Conservation (phyloP, 306 rosid genomes). For the Sicyos baderoa region DNA sequence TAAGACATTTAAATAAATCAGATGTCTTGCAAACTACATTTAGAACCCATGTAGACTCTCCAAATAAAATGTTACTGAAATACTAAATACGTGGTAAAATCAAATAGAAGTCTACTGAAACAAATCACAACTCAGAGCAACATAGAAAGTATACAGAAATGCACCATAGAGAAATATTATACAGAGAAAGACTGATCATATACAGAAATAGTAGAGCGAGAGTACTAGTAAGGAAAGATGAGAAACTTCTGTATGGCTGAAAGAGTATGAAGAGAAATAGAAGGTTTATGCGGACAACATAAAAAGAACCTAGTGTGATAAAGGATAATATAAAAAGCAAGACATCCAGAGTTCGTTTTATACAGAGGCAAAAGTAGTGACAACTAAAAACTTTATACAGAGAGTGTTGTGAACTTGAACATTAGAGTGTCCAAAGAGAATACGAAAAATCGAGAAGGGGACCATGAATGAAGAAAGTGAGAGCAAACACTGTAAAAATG, state of each 20-base stretch:
- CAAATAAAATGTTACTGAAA: background rate
- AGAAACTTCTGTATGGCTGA: background rate
- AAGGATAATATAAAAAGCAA: background rate
- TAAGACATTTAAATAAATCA: background rate
- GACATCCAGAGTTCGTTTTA: background rate
- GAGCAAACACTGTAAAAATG: background rate
- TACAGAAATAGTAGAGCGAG: background rate
- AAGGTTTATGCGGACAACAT: background rate
- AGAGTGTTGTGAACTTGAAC: background rate
- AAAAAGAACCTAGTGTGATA: background rate
- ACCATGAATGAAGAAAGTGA: background rate
- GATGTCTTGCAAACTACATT: slow-evolving; percentile 6
- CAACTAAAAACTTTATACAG: background rate
- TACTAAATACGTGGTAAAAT: background rate
- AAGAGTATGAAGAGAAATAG: background rate
- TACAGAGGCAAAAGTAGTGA: background rate
- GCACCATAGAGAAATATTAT: background rate
- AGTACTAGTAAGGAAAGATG: background rate
- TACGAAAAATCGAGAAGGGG: background rate
- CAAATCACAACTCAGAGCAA: background rate
- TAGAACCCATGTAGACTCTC: background rate
- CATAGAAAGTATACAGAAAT: background rate
- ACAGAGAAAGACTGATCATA: background rate
- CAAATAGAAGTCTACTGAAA: background rate
- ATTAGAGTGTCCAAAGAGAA: background rate